Percentiles rank a stretch among this genome's conserved stretches.
Evolutionary conservation across 148 eudicot species (phyloP).

Genomic region (Hydrangea macrophylla): DNA sequence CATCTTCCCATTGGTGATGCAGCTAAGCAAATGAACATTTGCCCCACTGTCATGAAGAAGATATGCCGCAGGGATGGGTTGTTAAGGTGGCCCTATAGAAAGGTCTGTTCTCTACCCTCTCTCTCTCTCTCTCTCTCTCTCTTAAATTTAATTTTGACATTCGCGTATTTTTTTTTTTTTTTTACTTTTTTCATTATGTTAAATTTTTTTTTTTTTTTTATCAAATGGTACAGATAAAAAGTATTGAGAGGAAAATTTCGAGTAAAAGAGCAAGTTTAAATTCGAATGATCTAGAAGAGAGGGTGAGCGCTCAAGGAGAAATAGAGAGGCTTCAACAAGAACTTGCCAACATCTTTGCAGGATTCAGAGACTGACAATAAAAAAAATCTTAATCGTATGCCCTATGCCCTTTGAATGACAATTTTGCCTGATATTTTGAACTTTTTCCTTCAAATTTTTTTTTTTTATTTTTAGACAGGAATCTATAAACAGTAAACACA

Average conservation of each 20-base stretch:
- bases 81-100: slow-evolving; percentile 47
- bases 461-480: too few relatives aligned
- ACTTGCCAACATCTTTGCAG: not conserved
- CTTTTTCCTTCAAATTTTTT: too few relatives aligned
- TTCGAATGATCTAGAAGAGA: not conserved
- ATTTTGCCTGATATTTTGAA: too few relatives aligned
- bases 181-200: too few relatives aligned
- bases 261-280: slow-evolving; percentile 3
- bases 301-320: slow-evolving; percentile 12
- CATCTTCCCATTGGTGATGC: slow-evolving; percentile 31
- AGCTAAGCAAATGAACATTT: slow-evolving; percentile 22
- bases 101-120: slow-evolving; percentile 40
- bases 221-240: slow-evolving; percentile 49
- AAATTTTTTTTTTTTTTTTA: too few relatives aligned
- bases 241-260: slow-evolving; percentile 27
- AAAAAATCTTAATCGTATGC: too few relatives aligned
- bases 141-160: not conserved
- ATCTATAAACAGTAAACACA: too few relatives aligned
- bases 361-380: not conserved
- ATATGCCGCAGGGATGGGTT: slow-evolving; percentile 32
- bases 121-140: not conserved
- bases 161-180: too few relatives aligned
- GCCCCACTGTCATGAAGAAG: slow-evolving; percentile 42
- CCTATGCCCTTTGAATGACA: too few relatives aligned
- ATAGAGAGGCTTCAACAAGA: slow-evolving; percentile 23